phyloP scores from a whole-genome alignment of 2,329 filamentous ascomycete species.

The Sporothrix schenckii region DNA sequence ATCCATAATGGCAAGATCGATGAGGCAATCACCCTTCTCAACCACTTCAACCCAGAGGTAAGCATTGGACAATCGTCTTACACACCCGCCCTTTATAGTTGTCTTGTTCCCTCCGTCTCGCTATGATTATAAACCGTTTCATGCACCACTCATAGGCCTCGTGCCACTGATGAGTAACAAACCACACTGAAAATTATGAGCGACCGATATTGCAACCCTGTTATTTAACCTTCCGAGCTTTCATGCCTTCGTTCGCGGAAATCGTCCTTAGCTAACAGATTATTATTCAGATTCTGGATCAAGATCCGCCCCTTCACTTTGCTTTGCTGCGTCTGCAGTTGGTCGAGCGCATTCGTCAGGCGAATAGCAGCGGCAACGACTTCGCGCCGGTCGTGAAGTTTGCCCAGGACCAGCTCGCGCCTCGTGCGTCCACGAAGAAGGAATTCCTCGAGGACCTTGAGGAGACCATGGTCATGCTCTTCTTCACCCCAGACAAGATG shows the following conservation, averaged over 20 bases:
- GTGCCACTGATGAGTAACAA: conserved; percentile 84
- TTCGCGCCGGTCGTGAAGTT: conserved; percentile 82
- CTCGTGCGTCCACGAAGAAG: conserved; percentile 77
- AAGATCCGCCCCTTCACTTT: conserved; percentile 82
- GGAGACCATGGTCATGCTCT: conserved; percentile 86
- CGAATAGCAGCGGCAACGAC: conserved; percentile 70
- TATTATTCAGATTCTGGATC: conserved; percentile 78
- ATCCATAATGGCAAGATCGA: conserved; percentile 88
- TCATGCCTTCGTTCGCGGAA: neutral
- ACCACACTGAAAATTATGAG: conserved; percentile 70
- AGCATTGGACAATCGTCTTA: conserved; percentile 44
- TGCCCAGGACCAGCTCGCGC: conserved; percentile 82
- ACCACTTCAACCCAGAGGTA: conserved; percentile 90
- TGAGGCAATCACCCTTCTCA: conserved; percentile 80
- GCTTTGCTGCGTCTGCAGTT: conserved; percentile 86
- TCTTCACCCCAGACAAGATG: conserved; percentile 81
- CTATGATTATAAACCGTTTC: conserved; percentile 96
- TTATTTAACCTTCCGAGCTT: neutral
- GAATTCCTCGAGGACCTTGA: conserved; percentile 87
- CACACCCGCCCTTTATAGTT: neutral
- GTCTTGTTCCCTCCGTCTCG: conserved; percentile 43
- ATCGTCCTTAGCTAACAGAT: conserved; percentile 40
- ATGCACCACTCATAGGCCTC: conserved; percentile 99
- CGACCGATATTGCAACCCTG: conserved; percentile 38
- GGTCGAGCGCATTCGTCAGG: conserved; percentile 85